Conservation (phyloP, 176 grass and related monocot species). For the Oryza glaberrima region DNA sequence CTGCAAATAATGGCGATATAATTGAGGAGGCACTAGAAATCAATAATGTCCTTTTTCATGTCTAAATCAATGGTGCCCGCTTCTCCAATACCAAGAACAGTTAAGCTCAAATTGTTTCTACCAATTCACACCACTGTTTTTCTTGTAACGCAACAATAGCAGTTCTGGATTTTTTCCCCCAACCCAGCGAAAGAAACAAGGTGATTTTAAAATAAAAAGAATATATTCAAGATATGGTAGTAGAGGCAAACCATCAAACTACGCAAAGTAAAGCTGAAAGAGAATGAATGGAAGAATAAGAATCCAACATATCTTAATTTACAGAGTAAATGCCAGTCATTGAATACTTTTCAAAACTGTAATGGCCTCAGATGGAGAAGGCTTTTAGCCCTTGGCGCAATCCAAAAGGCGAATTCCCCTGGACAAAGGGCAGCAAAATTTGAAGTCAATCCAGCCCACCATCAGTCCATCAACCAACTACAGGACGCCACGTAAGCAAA, state of each 20-base stretch:
- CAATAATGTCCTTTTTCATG: slow-evolving; percentile 49
- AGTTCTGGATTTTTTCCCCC: background rate
- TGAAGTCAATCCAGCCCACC: slow-evolving; percentile 33
- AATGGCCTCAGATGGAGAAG: background rate
- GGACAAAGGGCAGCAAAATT: background rate
- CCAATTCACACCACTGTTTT: background rate
- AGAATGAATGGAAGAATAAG: background rate
- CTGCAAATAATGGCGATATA: slow-evolving; percentile 14
- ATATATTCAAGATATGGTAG: background rate
- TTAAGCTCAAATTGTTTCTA: slow-evolving; percentile 2
- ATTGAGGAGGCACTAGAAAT: slow-evolving; percentile 33
- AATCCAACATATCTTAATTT: background rate
- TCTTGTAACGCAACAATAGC: background rate
- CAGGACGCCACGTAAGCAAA: background rate
- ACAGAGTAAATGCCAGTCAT: background rate
- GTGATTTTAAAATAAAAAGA: background rate
- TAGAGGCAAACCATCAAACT: background rate
- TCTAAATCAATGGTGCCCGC: slow-evolving; percentile 40
- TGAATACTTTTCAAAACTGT: background rate
- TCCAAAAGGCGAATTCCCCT: slow-evolving; percentile 32
- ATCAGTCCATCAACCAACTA: slow-evolving; percentile 2
- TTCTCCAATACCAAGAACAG: background rate
- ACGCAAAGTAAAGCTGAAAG: background rate
- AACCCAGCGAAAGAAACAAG: background rate
- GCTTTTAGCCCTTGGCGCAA: slow-evolving; percentile 32